phyloP scores from a whole-genome alignment of 495 filamentous ascomycete genomes.

The Parachaetomium inaequale region DNA sequence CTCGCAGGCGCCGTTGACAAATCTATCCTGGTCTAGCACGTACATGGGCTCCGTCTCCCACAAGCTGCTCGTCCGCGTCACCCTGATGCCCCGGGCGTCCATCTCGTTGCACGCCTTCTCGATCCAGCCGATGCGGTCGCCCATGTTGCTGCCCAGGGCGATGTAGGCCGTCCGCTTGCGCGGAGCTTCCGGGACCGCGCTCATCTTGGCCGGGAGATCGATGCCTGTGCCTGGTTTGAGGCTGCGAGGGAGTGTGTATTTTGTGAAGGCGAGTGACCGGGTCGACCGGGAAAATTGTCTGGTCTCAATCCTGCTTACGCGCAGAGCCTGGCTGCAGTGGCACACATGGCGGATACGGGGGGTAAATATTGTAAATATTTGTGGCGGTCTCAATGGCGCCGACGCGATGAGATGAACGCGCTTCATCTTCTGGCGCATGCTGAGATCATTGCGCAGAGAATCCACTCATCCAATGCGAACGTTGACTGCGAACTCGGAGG shows the following conservation, averaged over 20 bases:
- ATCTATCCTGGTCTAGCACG: constrained; percentile 78
- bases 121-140: constrained; percentile 78
- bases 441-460: constrained; percentile 8
- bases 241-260: constrained; percentile 26
- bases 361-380: not conserved
- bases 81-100: constrained; percentile 62
- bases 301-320: constrained; percentile 7
- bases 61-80: constrained; percentile 77
- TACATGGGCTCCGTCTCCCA: constrained; percentile 98
- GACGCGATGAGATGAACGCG: constrained; percentile 4
- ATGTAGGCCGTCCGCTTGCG: constrained; percentile 60
- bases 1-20: constrained; percentile 93
- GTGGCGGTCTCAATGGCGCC: constrained; percentile 3
- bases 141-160: constrained; percentile 90
- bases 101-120: constrained; percentile 77
- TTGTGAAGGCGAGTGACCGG: constrained; percentile 23
- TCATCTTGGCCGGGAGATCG: constrained; percentile 20
- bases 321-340: not conserved
- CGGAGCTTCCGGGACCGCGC: constrained; percentile 3
- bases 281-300: constrained; percentile 19
- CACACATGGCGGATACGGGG: not conserved
- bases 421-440: constrained; percentile 10
- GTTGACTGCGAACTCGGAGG: not conserved
- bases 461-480: not conserved
- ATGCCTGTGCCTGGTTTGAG: constrained; percentile 8